These are phyloP conservation scores for Colletotrichum plurivorum DNA, from an alignment of 2,329 filamentous ascomycete species.

Conservation along the genomic window DNA sequence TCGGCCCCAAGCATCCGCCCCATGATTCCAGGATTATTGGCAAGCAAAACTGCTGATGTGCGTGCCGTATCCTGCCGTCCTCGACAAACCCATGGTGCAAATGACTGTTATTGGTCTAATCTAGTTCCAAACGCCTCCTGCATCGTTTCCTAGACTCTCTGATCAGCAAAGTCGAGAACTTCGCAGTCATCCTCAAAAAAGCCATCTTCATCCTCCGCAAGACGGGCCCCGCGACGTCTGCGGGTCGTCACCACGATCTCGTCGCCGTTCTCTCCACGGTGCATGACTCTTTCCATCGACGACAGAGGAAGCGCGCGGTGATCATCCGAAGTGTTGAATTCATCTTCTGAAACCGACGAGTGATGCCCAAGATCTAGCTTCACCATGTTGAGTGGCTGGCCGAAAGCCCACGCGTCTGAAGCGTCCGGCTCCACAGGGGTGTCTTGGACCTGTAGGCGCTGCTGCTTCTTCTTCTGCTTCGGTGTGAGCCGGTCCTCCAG, in stretches of 20 bases:
- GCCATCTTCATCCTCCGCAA: conserved; percentile 74
- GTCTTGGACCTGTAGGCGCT: conserved; percentile 42
- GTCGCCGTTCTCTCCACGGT: conserved; percentile 74
- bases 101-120: conserved; percentile 27
- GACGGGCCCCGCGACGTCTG: conserved; percentile 70
- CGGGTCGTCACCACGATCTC: conserved; percentile 88
- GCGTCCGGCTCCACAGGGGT: conserved; percentile 37
- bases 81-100: conserved; percentile 28
- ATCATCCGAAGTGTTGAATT: conserved; percentile 66
- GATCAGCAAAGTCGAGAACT: conserved; percentile 88
- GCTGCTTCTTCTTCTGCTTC: conserved; percentile 56
- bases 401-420: conserved; percentile 69
- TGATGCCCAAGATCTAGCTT: conserved; percentile 68
- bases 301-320: conserved; percentile 73
- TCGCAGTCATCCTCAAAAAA: conserved; percentile 96
- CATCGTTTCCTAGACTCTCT: conserved; percentile 66
- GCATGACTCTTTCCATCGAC: conserved; percentile 75
- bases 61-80: background rate
- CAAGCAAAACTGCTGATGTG: conserved; percentile 6
- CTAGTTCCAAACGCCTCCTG: conserved; percentile 37
- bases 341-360: conserved; percentile 63
- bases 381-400: conserved; percentile 64
- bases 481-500: conserved; percentile 55
- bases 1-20: conserved; percentile 21
- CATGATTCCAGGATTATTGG: conserved; percentile 24